Base-by-base conservation (phyloP, 1,139 yeast genomes). In the Suhomyces yuchorum region DNA sequence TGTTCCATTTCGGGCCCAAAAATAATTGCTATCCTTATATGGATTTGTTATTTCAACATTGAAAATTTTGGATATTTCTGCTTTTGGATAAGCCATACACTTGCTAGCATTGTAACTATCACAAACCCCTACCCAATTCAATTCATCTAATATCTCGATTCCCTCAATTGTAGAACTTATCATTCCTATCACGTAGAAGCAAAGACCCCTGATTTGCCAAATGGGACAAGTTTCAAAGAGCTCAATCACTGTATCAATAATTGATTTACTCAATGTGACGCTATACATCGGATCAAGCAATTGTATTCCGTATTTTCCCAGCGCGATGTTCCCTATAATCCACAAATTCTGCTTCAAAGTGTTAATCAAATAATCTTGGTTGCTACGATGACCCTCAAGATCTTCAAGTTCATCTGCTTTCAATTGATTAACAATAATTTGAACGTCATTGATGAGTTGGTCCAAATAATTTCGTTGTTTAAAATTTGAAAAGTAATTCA, bases 251-350 rank as follows among this genome's bases (percentile, higher is more conserved):
- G 85, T 71, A 8, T 71, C 65, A 9, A 81, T 75, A 37, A 85
- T 77, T 50, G 81, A 82, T 40, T 74, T 77, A 9, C 47, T 51
- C 6, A 51, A 38, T 6, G 82, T 80, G n/a, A 81, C 70, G 9
- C 77, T 78, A 54, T 67, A 66, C 49, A 81, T 70, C 17, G 85
- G 78, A 57, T 86, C 90, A 41, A 90, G 65, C 36, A 89, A 71
- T 39, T 81, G 80, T 26, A 86, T 81, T 0, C 96, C 97, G 47
- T 75, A 71, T 26, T 74, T 74, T 0, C 87, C 80, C 8, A 91
- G 80, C 1, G 92, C 91, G 36, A 91, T 84, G 57, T 85, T 85
- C 0, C 97, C 97, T 38, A 89, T 75, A 3, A 96, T 86, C 97
- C 98, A 93, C 42, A 92, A 61, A 42, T 87, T 81, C 14, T 92